A percentile compares a stretch with the other conserved stretches of the same genome.
phyloP scores from a whole-genome alignment of 1,284 basidiomycete species.

The Gomphus bonarii region DNA sequence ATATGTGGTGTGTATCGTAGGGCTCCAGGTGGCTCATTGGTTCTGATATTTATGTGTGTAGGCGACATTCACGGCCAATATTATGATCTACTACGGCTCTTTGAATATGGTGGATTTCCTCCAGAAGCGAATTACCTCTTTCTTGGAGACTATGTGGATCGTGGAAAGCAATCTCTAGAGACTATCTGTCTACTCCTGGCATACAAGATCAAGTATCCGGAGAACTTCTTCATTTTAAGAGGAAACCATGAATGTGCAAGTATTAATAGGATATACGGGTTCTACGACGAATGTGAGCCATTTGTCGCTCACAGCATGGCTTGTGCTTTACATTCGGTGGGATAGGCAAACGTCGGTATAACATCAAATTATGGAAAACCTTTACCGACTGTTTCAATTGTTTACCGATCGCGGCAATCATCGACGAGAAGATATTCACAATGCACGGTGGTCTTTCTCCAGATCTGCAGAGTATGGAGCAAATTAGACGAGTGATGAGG shows the following conservation, averaged over 20 bases:
- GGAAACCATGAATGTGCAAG: constrained; percentile 94
- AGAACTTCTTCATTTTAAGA: constrained; percentile 94
- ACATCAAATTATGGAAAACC: constrained; percentile 97
- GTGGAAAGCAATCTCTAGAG: constrained; percentile 90
- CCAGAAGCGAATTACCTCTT: constrained; percentile 96
- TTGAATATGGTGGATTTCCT: constrained; percentile 92
- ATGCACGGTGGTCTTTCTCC: constrained; percentile 92
- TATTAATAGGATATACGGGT: constrained; percentile 94
- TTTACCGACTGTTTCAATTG: constrained; percentile 98
- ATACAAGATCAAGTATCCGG: constrained; percentile 98
- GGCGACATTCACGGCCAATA: constrained; percentile 95
- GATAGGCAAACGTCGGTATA: constrained; percentile 90
- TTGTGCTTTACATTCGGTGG: constrained; percentile 2
- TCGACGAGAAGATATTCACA: constrained; percentile 96
- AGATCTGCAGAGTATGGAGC: constrained; percentile 98
- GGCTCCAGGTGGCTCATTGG: background rate
- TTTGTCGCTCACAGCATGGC: constrained; percentile 8
- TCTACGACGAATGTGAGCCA: constrained; percentile 88
- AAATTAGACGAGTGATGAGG: constrained; percentile 98
- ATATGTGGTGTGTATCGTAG: constrained; percentile 71
- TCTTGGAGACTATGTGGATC: constrained; percentile 92
- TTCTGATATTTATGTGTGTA: constrained; percentile 22
- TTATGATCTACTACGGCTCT: constrained; percentile 87
- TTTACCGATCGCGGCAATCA: constrained; percentile 90
- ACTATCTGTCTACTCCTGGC: constrained; percentile 87